These are phyloP conservation scores for Coemansia sp. DNA, from an alignment of 371 early-diverging fungal genomes.

Conservation along the genomic window DNA sequence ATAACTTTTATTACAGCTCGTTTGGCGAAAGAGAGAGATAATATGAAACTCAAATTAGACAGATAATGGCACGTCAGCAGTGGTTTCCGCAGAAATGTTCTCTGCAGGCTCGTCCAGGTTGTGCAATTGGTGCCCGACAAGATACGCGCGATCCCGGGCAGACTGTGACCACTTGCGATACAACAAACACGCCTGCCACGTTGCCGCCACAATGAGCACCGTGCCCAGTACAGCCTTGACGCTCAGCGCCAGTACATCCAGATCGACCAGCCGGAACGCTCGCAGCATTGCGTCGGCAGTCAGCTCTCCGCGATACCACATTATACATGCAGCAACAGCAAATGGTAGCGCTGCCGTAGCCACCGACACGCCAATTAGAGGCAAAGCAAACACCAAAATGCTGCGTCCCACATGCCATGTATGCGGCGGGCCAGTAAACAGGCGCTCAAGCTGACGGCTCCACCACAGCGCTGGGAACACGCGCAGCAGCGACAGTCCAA, in stretches of 20 bases:
- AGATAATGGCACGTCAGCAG: too few relatives aligned
- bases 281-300: neutral
- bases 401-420: slow-evolving; percentile 33
- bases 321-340: slow-evolving; percentile 5
- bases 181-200: slow-evolving; percentile 46
- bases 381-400: slow-evolving; percentile 20
- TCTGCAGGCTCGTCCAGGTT: slow-evolving; percentile 54
- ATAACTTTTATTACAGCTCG: too few relatives aligned
- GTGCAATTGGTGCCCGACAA: slow-evolving; percentile 65
- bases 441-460: slow-evolving; percentile 17
- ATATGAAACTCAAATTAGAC: too few relatives aligned
- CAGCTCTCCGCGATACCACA: slow-evolving; percentile 12
- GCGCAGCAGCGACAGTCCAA: slow-evolving; percentile 19
- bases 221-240: slow-evolving; percentile 30
- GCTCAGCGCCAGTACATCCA: slow-evolving; percentile 17
- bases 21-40: too few relatives aligned
- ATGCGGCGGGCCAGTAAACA: slow-evolving; percentile 38
- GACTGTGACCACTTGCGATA: slow-evolving; percentile 56
- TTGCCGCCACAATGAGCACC: slow-evolving; percentile 28
- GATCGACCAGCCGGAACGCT: slow-evolving; percentile 10
- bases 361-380: slow-evolving; percentile 8
- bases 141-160: slow-evolving; percentile 65
- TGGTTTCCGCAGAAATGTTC: too few relatives aligned
- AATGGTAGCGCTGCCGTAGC: slow-evolving; percentile 9
- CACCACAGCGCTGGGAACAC: slow-evolving; percentile 18